Conservation (phyloP, 805 yeast species). For the Wickerhamiella spandovensis region DNA sequence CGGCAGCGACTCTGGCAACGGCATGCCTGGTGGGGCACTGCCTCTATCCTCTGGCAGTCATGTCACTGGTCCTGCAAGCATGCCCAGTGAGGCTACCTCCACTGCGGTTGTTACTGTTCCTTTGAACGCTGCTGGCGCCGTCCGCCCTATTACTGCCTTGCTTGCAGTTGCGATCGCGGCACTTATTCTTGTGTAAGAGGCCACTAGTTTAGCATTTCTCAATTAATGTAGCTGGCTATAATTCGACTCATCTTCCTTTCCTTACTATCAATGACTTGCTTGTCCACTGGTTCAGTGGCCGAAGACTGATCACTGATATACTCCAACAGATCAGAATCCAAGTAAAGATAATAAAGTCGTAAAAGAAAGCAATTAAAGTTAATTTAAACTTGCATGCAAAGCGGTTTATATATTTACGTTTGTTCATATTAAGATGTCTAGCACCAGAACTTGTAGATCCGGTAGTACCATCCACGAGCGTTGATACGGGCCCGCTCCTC, state of each 20-base stretch:
- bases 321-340: not conserved
- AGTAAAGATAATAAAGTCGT: not conserved
- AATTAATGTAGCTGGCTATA: not conserved
- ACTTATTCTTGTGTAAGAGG: not conserved
- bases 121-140: not conserved
- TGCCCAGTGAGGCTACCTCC: not conserved
- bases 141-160: not conserved
- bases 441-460: conserved; percentile 48
- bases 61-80: not conserved
- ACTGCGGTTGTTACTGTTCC: not conserved
- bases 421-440: conserved; percentile 14
- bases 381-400: not conserved
- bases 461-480: conserved; percentile 33
- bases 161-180: not conserved
- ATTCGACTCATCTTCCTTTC: not conserved
- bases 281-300: not conserved
- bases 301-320: too few species aligned
- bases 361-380: not conserved
- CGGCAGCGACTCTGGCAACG: not conserved
- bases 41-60: not conserved
- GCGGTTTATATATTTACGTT: not conserved
- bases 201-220: not conserved
- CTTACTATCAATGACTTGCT: too few species aligned
- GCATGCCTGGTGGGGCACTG: not conserved
- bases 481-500: conserved; percentile 42